Percentiles rank a stretch among this genome's conserved stretches.
Evolutionary conservation across 331 rosid genomes (phyloP).

Genomic region (Quercus phellos): DNA sequence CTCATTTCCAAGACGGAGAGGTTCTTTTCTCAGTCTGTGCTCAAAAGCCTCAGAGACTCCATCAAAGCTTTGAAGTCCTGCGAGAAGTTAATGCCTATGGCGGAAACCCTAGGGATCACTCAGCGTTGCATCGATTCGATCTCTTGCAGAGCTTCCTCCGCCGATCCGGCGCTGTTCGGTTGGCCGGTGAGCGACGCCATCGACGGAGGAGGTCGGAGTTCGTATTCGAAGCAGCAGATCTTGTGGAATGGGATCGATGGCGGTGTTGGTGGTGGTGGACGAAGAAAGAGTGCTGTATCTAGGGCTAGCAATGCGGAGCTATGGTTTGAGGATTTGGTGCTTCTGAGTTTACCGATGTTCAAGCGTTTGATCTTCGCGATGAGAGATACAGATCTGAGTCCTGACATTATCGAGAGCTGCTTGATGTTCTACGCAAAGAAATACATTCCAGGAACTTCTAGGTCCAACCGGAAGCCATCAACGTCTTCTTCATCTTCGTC

Average conservation of each 20-base stretch:
- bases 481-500: constrained; percentile 37
- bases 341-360: constrained; percentile 61
- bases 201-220: constrained; percentile 6
- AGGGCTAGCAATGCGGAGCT: constrained; percentile 43
- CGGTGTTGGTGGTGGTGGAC: neutral
- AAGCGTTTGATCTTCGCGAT: constrained; percentile 56
- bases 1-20: constrained; percentile 78
- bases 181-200: constrained; percentile 67
- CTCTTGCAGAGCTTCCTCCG: constrained; percentile 56
- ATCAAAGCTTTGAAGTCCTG: constrained; percentile 71
- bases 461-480: constrained; percentile 56
- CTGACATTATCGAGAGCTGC: constrained; percentile 72
- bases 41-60: constrained; percentile 69
- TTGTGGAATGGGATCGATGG: constrained; percentile 66
- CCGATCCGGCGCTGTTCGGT: constrained; percentile 72
- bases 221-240: constrained; percentile 47
- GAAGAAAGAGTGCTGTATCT: constrained; percentile 38
- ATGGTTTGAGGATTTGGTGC: constrained; percentile 77
- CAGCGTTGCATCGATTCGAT: constrained; percentile 68
- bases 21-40: constrained; percentile 57
- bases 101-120: constrained; percentile 55
- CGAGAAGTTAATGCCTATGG: constrained; percentile 57
- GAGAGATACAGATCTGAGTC: constrained; percentile 44
- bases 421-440: constrained; percentile 76
- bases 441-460: constrained; percentile 76